Conservation (phyloP, 176 grass and related monocot genomes). For the Eremochloa ophiuroides region DNA sequence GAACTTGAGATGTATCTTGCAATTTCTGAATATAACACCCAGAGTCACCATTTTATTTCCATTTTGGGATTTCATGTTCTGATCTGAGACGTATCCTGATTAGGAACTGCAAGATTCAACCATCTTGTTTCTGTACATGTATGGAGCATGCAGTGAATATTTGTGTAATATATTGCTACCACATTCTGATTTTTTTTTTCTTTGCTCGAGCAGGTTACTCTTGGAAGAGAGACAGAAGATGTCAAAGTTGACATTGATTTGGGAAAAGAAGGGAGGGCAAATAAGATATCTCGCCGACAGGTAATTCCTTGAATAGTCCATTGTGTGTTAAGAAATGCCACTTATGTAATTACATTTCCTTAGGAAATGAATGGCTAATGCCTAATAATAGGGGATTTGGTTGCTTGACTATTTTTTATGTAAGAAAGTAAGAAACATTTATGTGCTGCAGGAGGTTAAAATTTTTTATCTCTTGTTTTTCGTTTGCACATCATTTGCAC, state of each 20-base stretch:
- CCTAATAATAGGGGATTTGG: slow-evolving; percentile 1
- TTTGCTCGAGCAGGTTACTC: slow-evolving; percentile 59
- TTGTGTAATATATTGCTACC: slow-evolving; percentile 9
- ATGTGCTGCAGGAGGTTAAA: not conserved
- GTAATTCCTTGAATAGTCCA: slow-evolving; percentile 31
- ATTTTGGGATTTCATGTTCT: not conserved
- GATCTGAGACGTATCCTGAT: not conserved
- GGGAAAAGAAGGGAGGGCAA: slow-evolving; percentile 87
- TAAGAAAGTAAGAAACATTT: slow-evolving; percentile 3
- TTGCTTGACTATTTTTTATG: not conserved
- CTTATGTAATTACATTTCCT: slow-evolving; percentile 8
- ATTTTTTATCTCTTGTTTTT: slow-evolving; percentile 24
- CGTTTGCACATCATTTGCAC: not conserved
- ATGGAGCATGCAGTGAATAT: slow-evolving; percentile 13
- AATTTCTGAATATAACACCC: not conserved
- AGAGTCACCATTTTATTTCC: not conserved
- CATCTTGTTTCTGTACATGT: slow-evolving; percentile 12
- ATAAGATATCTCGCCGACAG: slow-evolving; percentile 92
- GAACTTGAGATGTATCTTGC: not conserved
- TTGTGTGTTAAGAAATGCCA: slow-evolving; percentile 20
- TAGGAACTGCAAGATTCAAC: not conserved
- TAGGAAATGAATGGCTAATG: slow-evolving; percentile 5
- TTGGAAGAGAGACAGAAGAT: slow-evolving; percentile 93
- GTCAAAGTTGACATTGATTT: slow-evolving; percentile 96
- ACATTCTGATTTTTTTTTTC: slow-evolving; percentile 8